Evolutionary conservation across 768 basidiomycete genomes (phyloP).

Genomic region (Lentinula sp.): DNA sequence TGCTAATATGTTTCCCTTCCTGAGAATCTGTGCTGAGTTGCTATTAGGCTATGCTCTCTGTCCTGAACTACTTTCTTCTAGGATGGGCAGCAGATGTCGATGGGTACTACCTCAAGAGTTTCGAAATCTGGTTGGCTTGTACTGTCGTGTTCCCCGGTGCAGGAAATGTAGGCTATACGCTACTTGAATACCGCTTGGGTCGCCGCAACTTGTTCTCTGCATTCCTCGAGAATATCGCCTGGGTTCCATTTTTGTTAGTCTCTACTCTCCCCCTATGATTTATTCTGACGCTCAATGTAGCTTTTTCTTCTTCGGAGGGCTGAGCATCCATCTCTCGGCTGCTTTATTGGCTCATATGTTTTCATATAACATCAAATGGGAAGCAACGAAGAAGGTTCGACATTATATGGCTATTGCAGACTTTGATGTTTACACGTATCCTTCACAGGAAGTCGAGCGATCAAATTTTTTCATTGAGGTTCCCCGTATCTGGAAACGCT

Average conservation of each 20-base stretch:
- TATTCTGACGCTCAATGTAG: slow-evolving; percentile 21
- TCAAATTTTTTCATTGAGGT: slow-evolving; percentile 91
- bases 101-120: slow-evolving; percentile 65
- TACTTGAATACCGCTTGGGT: slow-evolving; percentile 66
- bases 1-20: neutral
- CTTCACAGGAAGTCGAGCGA: slow-evolving; percentile 68
- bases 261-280: neutral
- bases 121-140: slow-evolving; percentile 72
- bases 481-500: slow-evolving; percentile 76
- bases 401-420: slow-evolving; percentile 2
- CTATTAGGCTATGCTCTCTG: slow-evolving; percentile 51
- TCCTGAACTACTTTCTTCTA: slow-evolving; percentile 67
- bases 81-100: slow-evolving; percentile 59
- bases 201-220: slow-evolving; percentile 43
- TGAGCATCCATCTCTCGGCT: slow-evolving; percentile 62
- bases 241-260: slow-evolving; percentile 72
- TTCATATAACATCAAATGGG: slow-evolving; percentile 76
- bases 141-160: slow-evolving; percentile 65
- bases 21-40: slow-evolving; percentile 47
- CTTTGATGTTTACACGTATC: neutral
- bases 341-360: slow-evolving; percentile 67
- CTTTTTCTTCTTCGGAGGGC: slow-evolving; percentile 76
- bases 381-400: slow-evolving; percentile 62
- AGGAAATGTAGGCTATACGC: slow-evolving; percentile 62
- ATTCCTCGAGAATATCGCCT: slow-evolving; percentile 53